Evolutionary conservation across 2,329 filamentous ascomycete genomes (phyloP), one percentile per base, ranked within the genome.

Genomic region (Ophiostoma populinum): DNA sequence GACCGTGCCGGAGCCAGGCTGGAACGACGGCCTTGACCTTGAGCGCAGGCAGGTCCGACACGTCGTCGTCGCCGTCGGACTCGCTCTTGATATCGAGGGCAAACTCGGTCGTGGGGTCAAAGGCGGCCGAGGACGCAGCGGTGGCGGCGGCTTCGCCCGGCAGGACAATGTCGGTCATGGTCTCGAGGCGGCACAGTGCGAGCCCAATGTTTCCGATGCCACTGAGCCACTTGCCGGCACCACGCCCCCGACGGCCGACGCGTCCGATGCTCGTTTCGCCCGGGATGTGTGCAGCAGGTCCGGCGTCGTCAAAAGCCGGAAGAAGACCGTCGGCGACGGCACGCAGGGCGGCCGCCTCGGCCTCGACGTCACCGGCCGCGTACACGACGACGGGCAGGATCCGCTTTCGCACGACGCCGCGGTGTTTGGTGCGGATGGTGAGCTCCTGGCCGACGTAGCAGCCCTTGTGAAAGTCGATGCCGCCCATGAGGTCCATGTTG

Each of bases 381-480:
- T 87, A 90, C 12, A 94, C 49, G 43, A 78, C 58, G 22, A 87
- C 75, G 0, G 90, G 90, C 35, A 98, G 54, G 33, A 95, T 72
- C 33, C 90, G 69, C 63, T 94, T 93, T 41, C 90, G 68, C 26
- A 98, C 82, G 12, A 98, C 82, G 16, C 90, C 90, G 10, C 80
- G 86, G 56, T 98, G 90, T 52, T 86, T 79, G 2, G 90, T 98
- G 27, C 90, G 77, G 44, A 95, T 93, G 2, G 90, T 95, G 43
- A 98, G 67, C 55, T 98, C 90, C 57, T 98, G 90, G 0, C 90
- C 90, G 7, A 95, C 73, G 55, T 98, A 98, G 57, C 90, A 98
- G 7, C 90, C 90, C 59, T 98, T 98, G 50, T 74, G 74, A 59
- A 90, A 98, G 56, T 94, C 82, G 45, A 98, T 77, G 18, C 74